Conservation (phyloP, 345 rosid species). For the Raphanus sativus region DNA sequence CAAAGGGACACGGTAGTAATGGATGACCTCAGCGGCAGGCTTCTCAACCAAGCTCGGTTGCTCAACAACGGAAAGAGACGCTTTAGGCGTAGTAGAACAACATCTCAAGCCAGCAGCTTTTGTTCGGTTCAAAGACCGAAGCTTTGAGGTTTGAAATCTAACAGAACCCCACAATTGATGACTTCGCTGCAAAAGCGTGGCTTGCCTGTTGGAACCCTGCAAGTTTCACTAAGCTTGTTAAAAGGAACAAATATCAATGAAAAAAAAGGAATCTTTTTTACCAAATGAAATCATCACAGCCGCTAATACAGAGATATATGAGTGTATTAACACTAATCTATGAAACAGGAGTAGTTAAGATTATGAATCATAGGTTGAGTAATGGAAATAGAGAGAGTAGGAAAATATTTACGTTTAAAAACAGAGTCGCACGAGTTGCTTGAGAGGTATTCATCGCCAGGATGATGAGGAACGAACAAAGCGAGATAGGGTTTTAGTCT, state of each 20-base stretch:
- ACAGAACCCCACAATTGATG: slow-evolving; percentile 50
- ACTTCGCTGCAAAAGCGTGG: slow-evolving; percentile 48
- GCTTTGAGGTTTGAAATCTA: slow-evolving; percentile 24
- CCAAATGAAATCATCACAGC: neutral
- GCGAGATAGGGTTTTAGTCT: slow-evolving; percentile 5
- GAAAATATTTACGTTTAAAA: slow-evolving; percentile 33
- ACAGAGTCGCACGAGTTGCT: slow-evolving; percentile 37
- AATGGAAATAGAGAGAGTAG: neutral
- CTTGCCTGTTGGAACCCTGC: slow-evolving; percentile 65
- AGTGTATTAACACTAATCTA: neutral
- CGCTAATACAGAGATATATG: neutral
- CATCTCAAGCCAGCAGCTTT: slow-evolving; percentile 53
- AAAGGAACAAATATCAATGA: neutral
- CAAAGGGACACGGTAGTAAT: slow-evolving; percentile 73
- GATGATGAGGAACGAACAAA: neutral
- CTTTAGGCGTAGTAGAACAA: slow-evolving; percentile 25
- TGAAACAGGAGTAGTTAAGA: neutral
- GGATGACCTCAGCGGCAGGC: slow-evolving; percentile 60
- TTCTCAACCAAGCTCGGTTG: slow-evolving; percentile 48
- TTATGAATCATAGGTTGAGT: neutral
- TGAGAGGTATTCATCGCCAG: slow-evolving; percentile 31
- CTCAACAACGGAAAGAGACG: slow-evolving; percentile 46
- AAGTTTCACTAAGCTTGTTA: neutral
- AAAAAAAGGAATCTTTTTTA: slow-evolving; percentile 10
- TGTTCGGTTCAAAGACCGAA: slow-evolving; percentile 16